Evolutionary conservation across 2,329 filamentous ascomycete genomes (phyloP).

Genomic region (Calonectria ilicicola): DNA sequence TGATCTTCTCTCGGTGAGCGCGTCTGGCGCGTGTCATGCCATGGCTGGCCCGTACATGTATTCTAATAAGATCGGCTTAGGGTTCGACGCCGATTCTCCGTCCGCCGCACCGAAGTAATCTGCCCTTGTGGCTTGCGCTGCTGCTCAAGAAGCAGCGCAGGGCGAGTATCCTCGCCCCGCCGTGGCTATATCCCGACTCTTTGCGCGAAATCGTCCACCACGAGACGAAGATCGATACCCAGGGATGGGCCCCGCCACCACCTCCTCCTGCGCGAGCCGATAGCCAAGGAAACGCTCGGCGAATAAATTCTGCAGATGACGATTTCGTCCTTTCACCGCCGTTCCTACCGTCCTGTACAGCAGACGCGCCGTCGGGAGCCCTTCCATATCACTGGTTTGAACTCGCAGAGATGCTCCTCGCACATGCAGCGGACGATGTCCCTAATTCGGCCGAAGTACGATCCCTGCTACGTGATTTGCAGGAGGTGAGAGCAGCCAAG

Average conservation of each 20-base stretch:
- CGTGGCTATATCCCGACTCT: slow-evolving; percentile 85
- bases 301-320: slow-evolving; percentile 43
- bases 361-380: slow-evolving; percentile 73
- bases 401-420: slow-evolving; percentile 86
- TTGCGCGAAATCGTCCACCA: slow-evolving; percentile 82
- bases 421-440: slow-evolving; percentile 87
- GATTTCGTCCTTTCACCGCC: slow-evolving; percentile 71
- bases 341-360: slow-evolving; percentile 82
- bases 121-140: slow-evolving; percentile 95
- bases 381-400: slow-evolving; percentile 98
- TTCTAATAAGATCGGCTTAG: slow-evolving; percentile 58
- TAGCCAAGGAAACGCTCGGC: slow-evolving; percentile 55
- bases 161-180: slow-evolving; percentile 90
- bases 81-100: slow-evolving; percentile 81
- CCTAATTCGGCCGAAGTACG: slow-evolving; percentile 79
- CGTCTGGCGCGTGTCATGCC: slow-evolving; percentile 32
- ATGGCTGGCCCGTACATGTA: slow-evolving; percentile 19
- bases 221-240: slow-evolving; percentile 79
- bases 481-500: slow-evolving; percentile 91
- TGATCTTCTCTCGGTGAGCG: slow-evolving; percentile 84
- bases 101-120: slow-evolving; percentile 81
- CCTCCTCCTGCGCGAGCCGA: slow-evolving; percentile 69
- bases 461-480: slow-evolving; percentile 80
- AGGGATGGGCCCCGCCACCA: slow-evolving; percentile 82
- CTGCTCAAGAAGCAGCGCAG: slow-evolving; percentile 94